Conservation (phyloP, 805 yeast species). For the Alloascoidea africana region DNA sequence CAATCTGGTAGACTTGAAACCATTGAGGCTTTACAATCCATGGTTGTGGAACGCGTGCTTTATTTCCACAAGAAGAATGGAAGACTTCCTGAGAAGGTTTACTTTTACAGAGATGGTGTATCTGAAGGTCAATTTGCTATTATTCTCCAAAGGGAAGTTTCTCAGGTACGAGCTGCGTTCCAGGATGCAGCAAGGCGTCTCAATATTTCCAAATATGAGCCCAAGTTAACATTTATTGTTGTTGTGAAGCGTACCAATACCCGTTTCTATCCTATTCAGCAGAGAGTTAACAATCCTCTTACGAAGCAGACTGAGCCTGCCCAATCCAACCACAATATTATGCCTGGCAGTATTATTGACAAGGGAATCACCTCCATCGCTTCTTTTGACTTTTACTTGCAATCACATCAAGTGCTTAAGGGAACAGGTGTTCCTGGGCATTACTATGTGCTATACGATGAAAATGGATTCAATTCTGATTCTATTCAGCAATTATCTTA, state of each 20-base stretch:
- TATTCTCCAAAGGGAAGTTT: conserved; percentile 16
- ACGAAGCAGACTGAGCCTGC: conserved; percentile 11
- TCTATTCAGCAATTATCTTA: conserved; percentile 15
- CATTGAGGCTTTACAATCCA: conserved; percentile 13
- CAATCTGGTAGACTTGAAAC: conserved; percentile 13
- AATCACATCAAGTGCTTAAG: conserved; percentile 19
- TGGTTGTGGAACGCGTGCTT: conserved; percentile 13
- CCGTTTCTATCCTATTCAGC: conserved; percentile 16
- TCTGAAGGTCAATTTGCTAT: conserved; percentile 18
- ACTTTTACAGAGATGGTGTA: conserved; percentile 20
- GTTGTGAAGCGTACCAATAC: conserved; percentile 15
- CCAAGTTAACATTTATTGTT: conserved; percentile 16
- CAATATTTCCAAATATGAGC: conserved; percentile 10
- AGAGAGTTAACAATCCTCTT: conserved; percentile 11
- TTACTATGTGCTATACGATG: conserved; percentile 18
- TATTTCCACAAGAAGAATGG: conserved; percentile 11
- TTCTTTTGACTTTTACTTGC: conserved; percentile 17
- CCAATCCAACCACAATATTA: conserved; percentile 11
- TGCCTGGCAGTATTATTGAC: conserved; percentile 19
- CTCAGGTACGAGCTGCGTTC: conserved; percentile 12
- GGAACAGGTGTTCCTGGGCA: conserved; percentile 21
- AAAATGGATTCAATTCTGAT: conserved; percentile 15
- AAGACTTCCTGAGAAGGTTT: conserved; percentile 12
- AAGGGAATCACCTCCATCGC: conserved; percentile 17
- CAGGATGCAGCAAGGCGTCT: conserved; percentile 8